Conservation (phyloP, 176 grass and related monocot species). For the Chloris gayana region DNA sequence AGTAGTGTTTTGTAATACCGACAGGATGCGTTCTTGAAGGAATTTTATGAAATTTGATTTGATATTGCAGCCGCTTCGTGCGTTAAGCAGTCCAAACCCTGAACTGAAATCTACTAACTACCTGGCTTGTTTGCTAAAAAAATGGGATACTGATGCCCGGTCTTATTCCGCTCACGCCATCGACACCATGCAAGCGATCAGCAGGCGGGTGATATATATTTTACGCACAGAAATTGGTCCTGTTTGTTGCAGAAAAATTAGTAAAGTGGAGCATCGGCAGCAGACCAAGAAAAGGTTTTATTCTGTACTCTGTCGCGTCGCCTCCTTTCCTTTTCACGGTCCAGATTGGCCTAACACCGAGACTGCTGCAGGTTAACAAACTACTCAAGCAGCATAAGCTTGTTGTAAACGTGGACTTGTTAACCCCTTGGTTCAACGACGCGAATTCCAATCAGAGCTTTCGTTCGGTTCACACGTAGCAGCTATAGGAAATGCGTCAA, state of each 20-base stretch:
- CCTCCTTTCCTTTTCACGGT: background rate
- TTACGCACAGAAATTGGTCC: background rate
- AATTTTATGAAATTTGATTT: background rate
- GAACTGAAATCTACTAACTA: conserved; percentile 11
- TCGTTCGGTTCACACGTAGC: background rate
- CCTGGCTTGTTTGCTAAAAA: conserved; percentile 16
- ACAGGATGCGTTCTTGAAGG: conserved; percentile 16
- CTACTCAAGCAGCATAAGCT: background rate
- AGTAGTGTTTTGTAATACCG: conserved; percentile 29
- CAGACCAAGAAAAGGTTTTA: no score
- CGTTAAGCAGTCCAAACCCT: conserved; percentile 1
- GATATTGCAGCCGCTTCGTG: conserved; percentile 6
- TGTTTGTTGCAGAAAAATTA: background rate
- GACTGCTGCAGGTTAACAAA: background rate
- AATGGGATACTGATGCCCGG: background rate
- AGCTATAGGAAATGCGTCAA: background rate
- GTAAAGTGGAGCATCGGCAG: no score
- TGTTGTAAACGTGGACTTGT: conserved; percentile 52
- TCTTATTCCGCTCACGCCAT: background rate
- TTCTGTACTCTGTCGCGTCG: background rate
- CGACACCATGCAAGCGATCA: background rate
- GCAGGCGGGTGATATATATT: background rate
- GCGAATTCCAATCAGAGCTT: background rate
- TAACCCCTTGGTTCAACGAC: background rate
- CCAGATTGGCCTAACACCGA: conserved; percentile 35